Evolutionary conservation across 1,139 yeast genomes (phyloP), one percentile per base, ranked within the genome.

Genomic region (Magnusiomyces magnusii): DNA sequence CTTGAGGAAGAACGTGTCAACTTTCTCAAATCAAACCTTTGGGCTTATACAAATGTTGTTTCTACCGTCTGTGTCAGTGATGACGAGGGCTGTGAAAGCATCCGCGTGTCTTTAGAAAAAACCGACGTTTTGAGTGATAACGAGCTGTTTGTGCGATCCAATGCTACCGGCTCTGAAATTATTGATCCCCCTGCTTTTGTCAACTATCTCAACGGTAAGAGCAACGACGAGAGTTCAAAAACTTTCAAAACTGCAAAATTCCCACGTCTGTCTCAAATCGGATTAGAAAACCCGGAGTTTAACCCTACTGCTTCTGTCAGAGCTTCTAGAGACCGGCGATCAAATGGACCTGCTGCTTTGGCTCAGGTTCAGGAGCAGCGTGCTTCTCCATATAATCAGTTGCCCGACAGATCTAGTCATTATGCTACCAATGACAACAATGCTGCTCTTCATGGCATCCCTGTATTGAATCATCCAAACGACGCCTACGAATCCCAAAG

Each of bases 1-100:
- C 74, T 89, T 63, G 99, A 93, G 69, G 82, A 82, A 56, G 91
- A 88, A 67, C 80, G 96, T 63, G 83, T 91, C 58, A 87, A 87
- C 66, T 80, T 85, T 61, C 70, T 89, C 60, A 89, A 91, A 67
- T 78, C 87, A 21, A 88, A 86, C 67, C 73, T 95, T 63, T 95
- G 96, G 86, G 87, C 85, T 52, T 92, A 80, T 70, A 85, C 96
- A 58, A 90, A 90, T 70, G 79, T 85, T 57, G 78, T 87, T 15
- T 88, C 95, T 3, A 80, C 90, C 0, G 79, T 85, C 3, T 89
- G 96, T 69, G 93, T 90, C 31, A 83, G 83, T 56, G 87, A 86
- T 65, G 96, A 89, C 68, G 87, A 84, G 57, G 74, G 73, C n/a
- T 87, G 87, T 58, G 96, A 90, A 68, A 76, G 78, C 60, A 81